Base-by-base conservation (phyloP, 1,284 basidiomycete species). In the Ustilago esculenta region DNA sequence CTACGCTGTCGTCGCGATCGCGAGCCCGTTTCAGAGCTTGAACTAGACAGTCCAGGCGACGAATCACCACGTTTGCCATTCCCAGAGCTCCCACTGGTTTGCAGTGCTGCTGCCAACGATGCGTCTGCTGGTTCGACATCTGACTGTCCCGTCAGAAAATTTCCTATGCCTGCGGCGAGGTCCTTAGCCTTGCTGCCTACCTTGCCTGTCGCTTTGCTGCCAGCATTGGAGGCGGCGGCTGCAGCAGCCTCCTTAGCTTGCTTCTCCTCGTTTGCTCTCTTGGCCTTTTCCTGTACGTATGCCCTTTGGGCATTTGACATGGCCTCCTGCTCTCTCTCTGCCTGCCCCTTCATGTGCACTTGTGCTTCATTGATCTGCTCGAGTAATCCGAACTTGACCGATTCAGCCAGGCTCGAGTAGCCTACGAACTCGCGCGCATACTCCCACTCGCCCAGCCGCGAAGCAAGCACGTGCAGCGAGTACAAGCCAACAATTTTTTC, bases 361-460 rank as follows among this genome's bases (percentile, higher is more conserved):
- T 70, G 61, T 8, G 64, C 50, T 11, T 57, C 56, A 23, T 61
- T 61, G 51, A 77, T 61, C 46, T 73, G 68, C 21, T 51, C 60
- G 29, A 73, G 51, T 25, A 75, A 35, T 2, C 42, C 55, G 23
- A 71, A 68, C 40, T 61, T 54, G 40, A 50, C 39, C 36, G 48
- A 48, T n/a, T 73, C 68, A 10, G 65, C 44, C 45, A 77, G 45
- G 33, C 59, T 59, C 36, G 64, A 66, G 46, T 77, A 74, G 21
- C 67, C 72, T 3, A 76, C 65, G 34, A 75, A 70, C 18, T 73
- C 66, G 5, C 59, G 56, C 3, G 75, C 75, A 24, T 75, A 74
- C 29, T 75, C 68, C 75, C 75, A 77, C n/a, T 77, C 73, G 40
- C 50, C 65, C 7, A 63, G 40, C 8, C 69, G 56, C 17, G 59